Evolutionary conservation across 2,329 filamentous ascomycete species (phyloP), one percentile per base, ranked within the genome.

Genomic region (Hansfordia pulvinata): DNA sequence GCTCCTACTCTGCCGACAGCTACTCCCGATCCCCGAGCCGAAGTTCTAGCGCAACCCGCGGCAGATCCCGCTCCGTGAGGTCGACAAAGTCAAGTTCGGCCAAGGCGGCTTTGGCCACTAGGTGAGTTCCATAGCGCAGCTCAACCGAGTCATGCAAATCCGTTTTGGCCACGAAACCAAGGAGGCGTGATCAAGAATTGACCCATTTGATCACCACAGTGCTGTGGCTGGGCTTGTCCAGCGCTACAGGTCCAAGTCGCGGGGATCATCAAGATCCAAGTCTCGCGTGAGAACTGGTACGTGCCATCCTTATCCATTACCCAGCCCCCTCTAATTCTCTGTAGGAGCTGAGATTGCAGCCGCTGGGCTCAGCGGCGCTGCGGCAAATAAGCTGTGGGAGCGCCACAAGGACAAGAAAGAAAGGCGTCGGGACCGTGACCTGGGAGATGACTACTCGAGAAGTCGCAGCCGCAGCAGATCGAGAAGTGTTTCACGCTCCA

Each of bases 361-460:
- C 2, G 68, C 68, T 7, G 70, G 69, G 5, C 54, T 74, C 4
- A 68, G 66, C 13, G 70, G 67, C 24, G 70, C 69, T 7, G 64
- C 67, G 2, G 71, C 69, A 20, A 66, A 64, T 39, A 73, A 72
- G 44, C 42, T 75, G 13, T 76, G 69, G 50, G 68, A 76, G 46
- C 60, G 58, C 25, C 64, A 62, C 37, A 62, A 70, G 47, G 64
- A 72, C 8, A 75, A 72, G 60, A 67, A 72, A 44, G 64, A 69
- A 30, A 49, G 43, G 20, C 51, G 55, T 32, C 45, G 47, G 23
- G 43, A 52, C 24, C 44, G 29, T 20, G 46, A 48, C 26, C 45
- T 40, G 30, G 43, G 49, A 34, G 41, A 41, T 27, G 33, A 43
- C 24, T 42, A 41, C 29, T 38, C 39, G 34, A 7, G 33, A 38